A percentile compares a stretch with the other conserved stretches of the same genome.
phyloP scores from a whole-genome alignment of 2,329 filamentous ascomycete genomes.

The Scortechinia acanthostroma region DNA sequence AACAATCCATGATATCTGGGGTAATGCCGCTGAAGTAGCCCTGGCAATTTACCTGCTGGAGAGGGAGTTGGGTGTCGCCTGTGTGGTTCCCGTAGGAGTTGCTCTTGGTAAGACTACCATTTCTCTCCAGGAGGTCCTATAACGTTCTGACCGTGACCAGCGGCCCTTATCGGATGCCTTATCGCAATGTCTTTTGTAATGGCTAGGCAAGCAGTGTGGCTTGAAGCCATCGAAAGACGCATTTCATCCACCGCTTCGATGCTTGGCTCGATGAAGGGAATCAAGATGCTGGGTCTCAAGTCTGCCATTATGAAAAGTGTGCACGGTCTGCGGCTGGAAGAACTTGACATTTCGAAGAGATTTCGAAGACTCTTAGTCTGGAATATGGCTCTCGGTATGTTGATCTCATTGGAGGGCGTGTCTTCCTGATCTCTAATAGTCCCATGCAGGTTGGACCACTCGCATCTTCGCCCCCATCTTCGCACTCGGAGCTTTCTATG shows the following conservation, averaged over 20 bases:
- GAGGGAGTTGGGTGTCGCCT: constrained; percentile 4
- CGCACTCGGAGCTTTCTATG: not conserved
- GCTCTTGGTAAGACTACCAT: constrained; percentile 4
- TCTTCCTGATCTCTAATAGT: no score
- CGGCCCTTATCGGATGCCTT: constrained; percentile 2
- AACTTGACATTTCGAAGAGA: constrained; percentile 4
- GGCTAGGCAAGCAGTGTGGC: constrained; percentile 5
- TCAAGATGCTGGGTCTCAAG: constrained; percentile 7
- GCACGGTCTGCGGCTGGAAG: constrained; percentile 5
- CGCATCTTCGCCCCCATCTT: not conserved
- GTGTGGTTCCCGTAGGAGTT: constrained; percentile 5
- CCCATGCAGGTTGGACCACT: not conserved
- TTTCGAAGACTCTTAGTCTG: constrained; percentile 6
- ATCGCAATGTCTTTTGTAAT: constrained; percentile 4
- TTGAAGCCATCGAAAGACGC: constrained; percentile 5
- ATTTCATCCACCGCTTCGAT: constrained; percentile 6
- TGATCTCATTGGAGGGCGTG: no score
- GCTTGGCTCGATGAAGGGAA: constrained; percentile 5
- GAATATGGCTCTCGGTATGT: constrained; percentile 6
- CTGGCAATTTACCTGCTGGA: constrained; percentile 7
- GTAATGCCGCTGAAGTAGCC: constrained; percentile 5
- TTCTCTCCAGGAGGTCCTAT: not conserved
- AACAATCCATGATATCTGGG: constrained; percentile 5
- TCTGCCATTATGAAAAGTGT: constrained; percentile 2
- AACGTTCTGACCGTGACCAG: not conserved